These are phyloP conservation scores for Martensiomyces pterosporus DNA, from an alignment of 192 early-diverging fungal genomes.

Conservation along the genomic window DNA sequence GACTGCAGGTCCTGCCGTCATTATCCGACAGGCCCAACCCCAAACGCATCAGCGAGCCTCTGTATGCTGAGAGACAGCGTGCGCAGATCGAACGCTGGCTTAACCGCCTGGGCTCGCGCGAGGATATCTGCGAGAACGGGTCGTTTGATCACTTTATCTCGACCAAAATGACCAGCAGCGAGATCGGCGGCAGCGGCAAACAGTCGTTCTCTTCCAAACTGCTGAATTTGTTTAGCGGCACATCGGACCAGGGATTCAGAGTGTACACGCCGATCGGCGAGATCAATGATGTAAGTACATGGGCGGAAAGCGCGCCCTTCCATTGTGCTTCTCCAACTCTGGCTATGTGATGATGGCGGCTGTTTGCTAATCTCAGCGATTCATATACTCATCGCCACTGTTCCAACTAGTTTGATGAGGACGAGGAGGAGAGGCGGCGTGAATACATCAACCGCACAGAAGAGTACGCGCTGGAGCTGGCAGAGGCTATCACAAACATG, in stretches of 20 bases:
- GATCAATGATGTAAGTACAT: no score
- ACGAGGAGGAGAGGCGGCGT: slow-evolving; percentile 42
- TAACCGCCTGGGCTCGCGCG: slow-evolving; percentile 37
- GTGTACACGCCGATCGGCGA: slow-evolving; percentile 39
- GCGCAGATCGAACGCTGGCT: slow-evolving; percentile 48
- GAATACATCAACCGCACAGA: slow-evolving; percentile 35
- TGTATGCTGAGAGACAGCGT: slow-evolving; percentile 36
- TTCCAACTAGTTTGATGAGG: slow-evolving; percentile 48
- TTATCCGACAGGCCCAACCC: slow-evolving; percentile 23
- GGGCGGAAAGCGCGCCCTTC: no score
- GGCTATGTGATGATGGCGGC: no score
- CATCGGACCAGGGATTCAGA: slow-evolving; percentile 22
- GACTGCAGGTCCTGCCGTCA: slow-evolving; percentile 41
- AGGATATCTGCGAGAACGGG: slow-evolving; percentile 29
- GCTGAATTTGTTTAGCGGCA: slow-evolving; percentile 32
- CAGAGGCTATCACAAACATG: slow-evolving; percentile 18
- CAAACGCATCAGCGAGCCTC: slow-evolving; percentile 9
- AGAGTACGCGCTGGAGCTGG: slow-evolving; percentile 26
- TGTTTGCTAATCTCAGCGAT: no score
- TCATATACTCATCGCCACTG: no score
- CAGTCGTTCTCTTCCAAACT: slow-evolving; percentile 38
- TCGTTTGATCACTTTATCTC: slow-evolving; percentile 42
- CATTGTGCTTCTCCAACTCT: no score
- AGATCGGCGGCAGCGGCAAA: slow-evolving; percentile 17
- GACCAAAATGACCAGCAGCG: slow-evolving; percentile 21